Percentiles rank a stretch among this genome's conserved stretches.
These are phyloP conservation scores for Penicillium verhagenii DNA, from an alignment of 495 filamentous ascomycete species.

Conservation along the genomic window DNA sequence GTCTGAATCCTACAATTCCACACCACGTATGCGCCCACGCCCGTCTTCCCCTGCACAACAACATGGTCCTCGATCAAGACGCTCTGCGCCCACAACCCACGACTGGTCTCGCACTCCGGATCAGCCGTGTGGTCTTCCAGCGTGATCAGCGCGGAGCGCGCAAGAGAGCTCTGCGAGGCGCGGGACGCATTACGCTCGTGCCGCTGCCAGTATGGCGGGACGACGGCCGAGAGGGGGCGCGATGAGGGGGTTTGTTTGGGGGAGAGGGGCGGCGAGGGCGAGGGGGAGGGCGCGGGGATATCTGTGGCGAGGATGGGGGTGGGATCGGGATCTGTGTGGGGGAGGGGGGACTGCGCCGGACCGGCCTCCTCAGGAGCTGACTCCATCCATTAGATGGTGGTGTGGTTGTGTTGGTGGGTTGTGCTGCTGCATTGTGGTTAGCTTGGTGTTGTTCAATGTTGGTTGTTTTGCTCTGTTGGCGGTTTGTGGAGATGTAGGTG, in stretches of 20 bases:
- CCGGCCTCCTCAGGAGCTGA: conserved; percentile 39
- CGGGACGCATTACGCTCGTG: conserved; percentile 41
- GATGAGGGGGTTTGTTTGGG: no score
- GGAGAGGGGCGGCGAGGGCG: no score
- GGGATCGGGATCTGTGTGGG: not conserved
- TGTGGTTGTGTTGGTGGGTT: not conserved
- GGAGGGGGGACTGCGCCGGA: conserved; percentile 15
- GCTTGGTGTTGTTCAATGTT: not conserved
- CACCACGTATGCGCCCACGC: conserved; percentile 69
- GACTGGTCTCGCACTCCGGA: conserved; percentile 54
- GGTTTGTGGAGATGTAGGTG: no score
- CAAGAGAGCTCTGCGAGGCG: conserved; percentile 45
- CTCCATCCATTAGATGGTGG: conserved; percentile 50
- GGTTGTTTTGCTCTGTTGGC: no score
- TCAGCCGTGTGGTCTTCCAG: conserved; percentile 73
- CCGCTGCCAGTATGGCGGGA: conserved; percentile 54
- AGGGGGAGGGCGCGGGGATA: no score
- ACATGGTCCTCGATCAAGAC: conserved; percentile 66
- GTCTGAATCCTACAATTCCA: conserved; percentile 73
- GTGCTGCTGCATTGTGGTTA: not conserved
- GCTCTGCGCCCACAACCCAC: conserved; percentile 64
- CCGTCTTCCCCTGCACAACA: conserved; percentile 60
- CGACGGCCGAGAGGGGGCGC: conserved; percentile 40
- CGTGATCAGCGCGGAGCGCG: conserved; percentile 48
- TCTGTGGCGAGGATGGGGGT: not conserved